Evolutionary conservation across 2,329 filamentous ascomycete genomes (phyloP).

Genomic region (Sporothrix pseudoabietina): DNA sequence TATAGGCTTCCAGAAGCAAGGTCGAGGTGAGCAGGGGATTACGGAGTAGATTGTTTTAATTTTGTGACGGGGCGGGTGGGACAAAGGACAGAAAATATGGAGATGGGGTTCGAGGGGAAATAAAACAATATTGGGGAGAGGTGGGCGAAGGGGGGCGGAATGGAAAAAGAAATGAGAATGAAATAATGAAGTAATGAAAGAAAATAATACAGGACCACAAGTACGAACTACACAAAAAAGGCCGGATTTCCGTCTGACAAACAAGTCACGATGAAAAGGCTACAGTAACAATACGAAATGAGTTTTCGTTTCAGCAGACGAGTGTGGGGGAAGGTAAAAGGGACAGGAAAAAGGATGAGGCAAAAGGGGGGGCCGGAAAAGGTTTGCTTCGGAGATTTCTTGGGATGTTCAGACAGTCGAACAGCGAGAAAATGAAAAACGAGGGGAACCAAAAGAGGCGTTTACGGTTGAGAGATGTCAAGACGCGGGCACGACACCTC

Average conservation of each 20-base stretch:
- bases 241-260: conserved; percentile 10
- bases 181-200: not conserved
- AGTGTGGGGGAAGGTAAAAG: not conserved
- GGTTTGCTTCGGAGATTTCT: conserved; percentile 1
- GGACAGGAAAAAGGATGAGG: not conserved
- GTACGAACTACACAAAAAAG: not conserved
- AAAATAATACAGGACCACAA: too few species aligned
- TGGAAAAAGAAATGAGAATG: not conserved
- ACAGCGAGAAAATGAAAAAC: not conserved
- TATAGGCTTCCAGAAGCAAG: not conserved
- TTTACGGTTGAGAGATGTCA: not conserved
- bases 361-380: not conserved
- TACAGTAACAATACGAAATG: not conserved
- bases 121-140: not conserved
- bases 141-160: not conserved
- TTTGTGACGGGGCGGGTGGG: not conserved
- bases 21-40: not conserved
- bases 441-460: not conserved
- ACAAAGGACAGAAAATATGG: not conserved
- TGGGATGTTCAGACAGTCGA: not conserved
- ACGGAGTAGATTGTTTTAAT: conserved; percentile 6
- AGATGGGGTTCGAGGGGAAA: not conserved
- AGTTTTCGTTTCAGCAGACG: not conserved
- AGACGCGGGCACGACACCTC: not conserved
- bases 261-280: not conserved